Evolutionary conservation across 495 filamentous ascomycete species (phyloP).

Genomic region (Podospora pseudoanserina): DNA sequence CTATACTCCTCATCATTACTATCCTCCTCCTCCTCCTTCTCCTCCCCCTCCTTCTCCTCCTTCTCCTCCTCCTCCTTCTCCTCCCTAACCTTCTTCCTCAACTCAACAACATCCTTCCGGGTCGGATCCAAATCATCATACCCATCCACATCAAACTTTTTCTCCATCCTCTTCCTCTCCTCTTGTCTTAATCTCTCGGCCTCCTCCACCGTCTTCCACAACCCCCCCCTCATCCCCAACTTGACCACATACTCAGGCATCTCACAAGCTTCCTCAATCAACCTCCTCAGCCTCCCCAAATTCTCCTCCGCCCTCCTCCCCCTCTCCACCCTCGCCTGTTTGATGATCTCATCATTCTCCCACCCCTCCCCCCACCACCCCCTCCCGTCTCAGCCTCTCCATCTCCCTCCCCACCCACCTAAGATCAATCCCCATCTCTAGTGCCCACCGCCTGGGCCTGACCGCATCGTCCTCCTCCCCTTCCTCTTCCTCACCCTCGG

Average conservation of each 20-base stretch:
- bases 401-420: slow-evolving; percentile 21
- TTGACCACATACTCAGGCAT: slow-evolving; percentile 13
- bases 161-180: slow-evolving; percentile 7
- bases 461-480: background rate
- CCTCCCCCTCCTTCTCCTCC: background rate
- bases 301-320: slow-evolving; percentile 11
- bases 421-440: slow-evolving; percentile 31
- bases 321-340: slow-evolving; percentile 3
- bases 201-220: background rate
- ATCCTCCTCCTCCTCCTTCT: background rate
- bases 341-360: slow-evolving; percentile 23
- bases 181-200: slow-evolving; percentile 20
- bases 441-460: slow-evolving; percentile 12
- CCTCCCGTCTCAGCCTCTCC: background rate
- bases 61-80: background rate
- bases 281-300: slow-evolving; percentile 14
- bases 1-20: background rate
- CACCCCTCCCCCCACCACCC: slow-evolving; percentile 9
- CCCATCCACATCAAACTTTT: slow-evolving; percentile 8
- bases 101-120: background rate
- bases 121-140: background rate
- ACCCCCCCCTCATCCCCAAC: background rate
- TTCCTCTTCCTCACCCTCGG: background rate
- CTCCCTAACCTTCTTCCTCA: slow-evolving; percentile 5
- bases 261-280: slow-evolving; percentile 19